Evolutionary conservation across 768 basidiomycete genomes (phyloP).

Genomic region (Piloderma croceum): DNA sequence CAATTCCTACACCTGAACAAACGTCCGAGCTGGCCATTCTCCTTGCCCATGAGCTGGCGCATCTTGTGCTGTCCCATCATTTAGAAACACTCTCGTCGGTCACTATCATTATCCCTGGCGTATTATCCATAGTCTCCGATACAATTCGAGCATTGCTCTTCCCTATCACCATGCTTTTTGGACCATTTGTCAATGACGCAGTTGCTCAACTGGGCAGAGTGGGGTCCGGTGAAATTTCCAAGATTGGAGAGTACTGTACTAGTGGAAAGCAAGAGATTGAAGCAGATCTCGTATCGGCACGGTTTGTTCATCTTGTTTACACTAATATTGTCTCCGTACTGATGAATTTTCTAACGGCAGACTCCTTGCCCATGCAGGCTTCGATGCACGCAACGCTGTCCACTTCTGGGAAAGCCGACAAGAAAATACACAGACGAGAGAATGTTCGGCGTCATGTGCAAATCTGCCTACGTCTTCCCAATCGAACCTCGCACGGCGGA

Average conservation of each 20-base stretch:
- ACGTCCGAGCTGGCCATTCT: constrained; percentile 86
- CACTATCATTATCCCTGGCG: constrained; percentile 75
- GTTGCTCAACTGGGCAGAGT: constrained; percentile 76
- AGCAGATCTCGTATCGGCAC: constrained; percentile 82
- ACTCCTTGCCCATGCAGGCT: constrained; percentile 88
- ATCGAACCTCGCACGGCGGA: constrained; percentile 20
- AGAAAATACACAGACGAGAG: constrained; percentile 16
- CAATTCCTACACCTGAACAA: constrained; percentile 70
- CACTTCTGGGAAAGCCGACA: constrained; percentile 74
- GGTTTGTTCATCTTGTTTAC: constrained; percentile 39
- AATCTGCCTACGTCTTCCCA: constrained; percentile 5
- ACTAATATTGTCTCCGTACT: constrained; percentile 2
- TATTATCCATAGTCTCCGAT: constrained; percentile 73
- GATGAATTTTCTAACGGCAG: constrained; percentile 33
- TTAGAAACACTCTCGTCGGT: constrained; percentile 85
- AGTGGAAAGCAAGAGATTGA: constrained; percentile 84
- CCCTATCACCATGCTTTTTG: constrained; percentile 86
- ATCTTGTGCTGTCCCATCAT: constrained; percentile 87
- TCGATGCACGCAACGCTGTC: constrained; percentile 78
- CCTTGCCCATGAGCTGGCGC: constrained; percentile 89
- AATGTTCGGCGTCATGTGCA: constrained; percentile 15
- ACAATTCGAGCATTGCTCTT: constrained; percentile 74
- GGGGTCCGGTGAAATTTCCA: constrained; percentile 68
- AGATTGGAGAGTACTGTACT: constrained; percentile 70
- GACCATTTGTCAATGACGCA: constrained; percentile 94